phyloP scores from a whole-genome alignment of 768 basidiomycete genomes.

The Lactifluus hygrophoroides region DNA sequence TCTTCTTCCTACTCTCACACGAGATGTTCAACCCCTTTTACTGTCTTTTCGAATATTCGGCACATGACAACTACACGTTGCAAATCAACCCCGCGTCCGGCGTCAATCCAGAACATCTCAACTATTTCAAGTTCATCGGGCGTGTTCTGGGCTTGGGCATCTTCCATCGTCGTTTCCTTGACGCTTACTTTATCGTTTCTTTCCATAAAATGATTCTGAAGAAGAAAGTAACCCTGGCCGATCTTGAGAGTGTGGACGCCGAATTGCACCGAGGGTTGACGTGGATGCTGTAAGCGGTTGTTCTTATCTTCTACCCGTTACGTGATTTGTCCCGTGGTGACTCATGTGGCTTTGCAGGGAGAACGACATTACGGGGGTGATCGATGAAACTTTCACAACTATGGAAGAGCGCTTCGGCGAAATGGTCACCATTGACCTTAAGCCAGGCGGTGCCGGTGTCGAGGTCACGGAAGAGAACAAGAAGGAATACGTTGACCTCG shows the following conservation, averaged over 20 bases:
- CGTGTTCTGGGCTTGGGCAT: slow-evolving; percentile 92
- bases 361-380: slow-evolving; percentile 96
- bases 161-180: slow-evolving; percentile 98
- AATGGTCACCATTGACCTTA: slow-evolving; percentile 94
- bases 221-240: slow-evolving; percentile 91
- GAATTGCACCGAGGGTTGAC: slow-evolving; percentile 91
- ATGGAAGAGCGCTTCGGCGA: slow-evolving; percentile 98
- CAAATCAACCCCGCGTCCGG: slow-evolving; percentile 98
- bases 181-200: slow-evolving; percentile 98
- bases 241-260: slow-evolving; percentile 94
- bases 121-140: slow-evolving; percentile 99
- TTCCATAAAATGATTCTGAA: slow-evolving; percentile 99
- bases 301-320: background rate
- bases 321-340: slow-evolving; percentile 2
- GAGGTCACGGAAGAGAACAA: slow-evolving; percentile 96
- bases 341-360: slow-evolving; percentile 48
- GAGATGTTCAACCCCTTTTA: slow-evolving; percentile 99
- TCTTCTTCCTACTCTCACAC: slow-evolving; percentile 98
- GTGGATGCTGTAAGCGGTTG: slow-evolving; percentile 87
- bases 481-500: slow-evolving; percentile 91
- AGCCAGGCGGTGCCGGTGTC: slow-evolving; percentile 76
- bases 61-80: slow-evolving; percentile 98
- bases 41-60: slow-evolving; percentile 98
- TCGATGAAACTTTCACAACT: slow-evolving; percentile 96
- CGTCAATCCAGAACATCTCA: slow-evolving; percentile 97